phyloP scores from a whole-genome alignment of 768 basidiomycete genomes.

The Vararia minispora region DNA sequence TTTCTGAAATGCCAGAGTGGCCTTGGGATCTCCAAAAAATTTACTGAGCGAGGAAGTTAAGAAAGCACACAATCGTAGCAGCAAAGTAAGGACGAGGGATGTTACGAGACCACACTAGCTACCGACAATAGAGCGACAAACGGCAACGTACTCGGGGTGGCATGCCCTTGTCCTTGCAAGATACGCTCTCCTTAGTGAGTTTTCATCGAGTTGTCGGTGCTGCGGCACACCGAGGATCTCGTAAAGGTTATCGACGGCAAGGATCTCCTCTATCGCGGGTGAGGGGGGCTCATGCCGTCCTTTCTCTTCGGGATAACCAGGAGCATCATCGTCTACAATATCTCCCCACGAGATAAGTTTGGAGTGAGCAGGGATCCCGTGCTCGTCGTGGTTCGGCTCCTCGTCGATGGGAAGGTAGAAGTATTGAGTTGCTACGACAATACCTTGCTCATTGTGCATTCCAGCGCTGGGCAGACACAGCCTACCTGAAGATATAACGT shows the following conservation, averaged over 20 bases:
- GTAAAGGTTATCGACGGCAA: constrained; percentile 59
- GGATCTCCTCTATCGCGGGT: constrained; percentile 38
- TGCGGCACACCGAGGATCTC: constrained; percentile 55
- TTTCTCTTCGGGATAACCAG: constrained; percentile 4
- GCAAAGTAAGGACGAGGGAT: neutral
- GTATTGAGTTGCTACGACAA: constrained; percentile 43
- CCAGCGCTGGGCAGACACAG: neutral
- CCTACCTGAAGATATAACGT: constrained; percentile 14
- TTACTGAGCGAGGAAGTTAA: constrained; percentile 37
- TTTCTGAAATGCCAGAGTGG: constrained; percentile 80
- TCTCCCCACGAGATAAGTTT: constrained; percentile 20
- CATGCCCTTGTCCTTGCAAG: constrained; percentile 64
- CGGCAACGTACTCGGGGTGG: constrained; percentile 69
- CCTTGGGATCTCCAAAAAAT: constrained; percentile 64
- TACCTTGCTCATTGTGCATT: neutral
- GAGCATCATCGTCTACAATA: constrained; percentile 13
- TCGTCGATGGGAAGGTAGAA: constrained; percentile 57
- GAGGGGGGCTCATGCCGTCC: constrained; percentile 10
- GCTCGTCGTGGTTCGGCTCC: constrained; percentile 34
- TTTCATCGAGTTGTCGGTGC: constrained; percentile 39
- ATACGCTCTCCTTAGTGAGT: constrained; percentile 63
- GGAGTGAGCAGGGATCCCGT: constrained; percentile 20
- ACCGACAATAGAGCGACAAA: neutral
- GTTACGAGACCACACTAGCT: neutral
- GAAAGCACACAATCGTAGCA: neutral